Evolutionary conservation across 2,329 filamentous ascomycete species (phyloP), one percentile per base, ranked within the genome.

Genomic region (Endoconidiophora laricicola): DNA sequence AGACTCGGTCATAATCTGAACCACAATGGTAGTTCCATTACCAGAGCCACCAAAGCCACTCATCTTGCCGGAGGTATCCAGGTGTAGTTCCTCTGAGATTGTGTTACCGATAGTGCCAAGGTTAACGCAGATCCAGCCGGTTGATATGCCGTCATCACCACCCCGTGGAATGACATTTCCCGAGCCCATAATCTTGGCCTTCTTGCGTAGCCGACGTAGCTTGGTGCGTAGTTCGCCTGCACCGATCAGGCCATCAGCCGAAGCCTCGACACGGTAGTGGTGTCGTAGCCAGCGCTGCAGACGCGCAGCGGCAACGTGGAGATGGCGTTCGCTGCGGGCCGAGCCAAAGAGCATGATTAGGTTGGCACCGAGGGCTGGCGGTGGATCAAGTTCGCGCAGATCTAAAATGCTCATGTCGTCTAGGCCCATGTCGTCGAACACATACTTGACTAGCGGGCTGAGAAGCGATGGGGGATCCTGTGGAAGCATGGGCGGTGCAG

Each of bases 41-140:
- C n/a, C 18, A 12, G 52, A 50, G 7, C 52, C 52, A 1, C 86
- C 85, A 59, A 95, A 95, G 0, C 90, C 90, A 33, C 86, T 79
- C 52, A 88, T 78, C 6, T 74, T 70, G 12, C 77, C 71, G 10
- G 66, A 64, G 14, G 68, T 66, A 18, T 71, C 68, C 37, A 71
- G 60, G 23, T 68, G 63, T 9, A 65, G 61, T 12, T 65, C 60
- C 54, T 76, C 70, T 6, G 61, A 59, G 14, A 61, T 58, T n/a
- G 71, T 68, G 20, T 74, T 73, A 41, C 81, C 76, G 1, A 86
- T 72, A 14, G 75, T 76, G 3, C 85, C 86, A 7, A 91, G 74
- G 61, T 94, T 93, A 54, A 96, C 84, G 64, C 91, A 98, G 18
- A 98, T 83, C 91, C 91, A 98, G 7, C 87, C 88, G 1, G 90